These are phyloP conservation scores for Corylus avellana DNA, from an alignment of 306 rosid genomes.

Conservation along the genomic window DNA sequence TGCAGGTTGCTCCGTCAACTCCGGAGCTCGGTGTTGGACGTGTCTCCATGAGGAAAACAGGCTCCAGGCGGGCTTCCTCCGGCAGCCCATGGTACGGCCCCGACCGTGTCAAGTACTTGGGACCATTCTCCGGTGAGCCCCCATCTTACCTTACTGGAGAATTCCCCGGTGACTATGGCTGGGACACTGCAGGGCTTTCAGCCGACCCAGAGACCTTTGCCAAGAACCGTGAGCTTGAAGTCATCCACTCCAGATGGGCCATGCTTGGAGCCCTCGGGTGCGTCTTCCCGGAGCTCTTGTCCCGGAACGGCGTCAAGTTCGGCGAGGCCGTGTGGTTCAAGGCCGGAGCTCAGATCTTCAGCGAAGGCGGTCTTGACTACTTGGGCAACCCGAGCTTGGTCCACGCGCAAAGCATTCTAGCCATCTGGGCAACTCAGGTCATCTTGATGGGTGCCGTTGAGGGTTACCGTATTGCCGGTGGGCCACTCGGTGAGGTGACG, in stretches of 20 bases:
- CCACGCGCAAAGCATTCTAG: too few species aligned
- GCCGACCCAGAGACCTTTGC: slow-evolving; percentile 95
- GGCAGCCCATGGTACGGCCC: slow-evolving; percentile 94
- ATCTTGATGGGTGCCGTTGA: slow-evolving; percentile 88
- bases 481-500: slow-evolving; percentile 79
- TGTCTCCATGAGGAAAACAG: slow-evolving; percentile 64
- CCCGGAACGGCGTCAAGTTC: too few species aligned
- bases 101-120: slow-evolving; percentile 90
- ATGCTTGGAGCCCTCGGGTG: too few species aligned
- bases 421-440: slow-evolving; percentile 65
- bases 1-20: slow-evolving; percentile 52
- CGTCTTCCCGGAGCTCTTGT: too few species aligned
- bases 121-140: slow-evolving; percentile 85
- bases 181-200: slow-evolving; percentile 95
- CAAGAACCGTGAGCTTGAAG: not conserved
- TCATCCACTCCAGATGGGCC: too few species aligned
- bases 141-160: slow-evolving; percentile 75
- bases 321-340: too few species aligned
- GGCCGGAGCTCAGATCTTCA: too few species aligned
- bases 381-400: too few species aligned
- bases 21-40: slow-evolving; percentile 38
- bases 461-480: slow-evolving; percentile 89
- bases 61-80: slow-evolving; percentile 36
- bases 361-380: too few species aligned
- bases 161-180: slow-evolving; percentile 85